A percentile compares a stretch with the other conserved stretches of the same genome.
Conservation (phyloP, 441 rosid species). For the Metrosideros polymorpha region DNA sequence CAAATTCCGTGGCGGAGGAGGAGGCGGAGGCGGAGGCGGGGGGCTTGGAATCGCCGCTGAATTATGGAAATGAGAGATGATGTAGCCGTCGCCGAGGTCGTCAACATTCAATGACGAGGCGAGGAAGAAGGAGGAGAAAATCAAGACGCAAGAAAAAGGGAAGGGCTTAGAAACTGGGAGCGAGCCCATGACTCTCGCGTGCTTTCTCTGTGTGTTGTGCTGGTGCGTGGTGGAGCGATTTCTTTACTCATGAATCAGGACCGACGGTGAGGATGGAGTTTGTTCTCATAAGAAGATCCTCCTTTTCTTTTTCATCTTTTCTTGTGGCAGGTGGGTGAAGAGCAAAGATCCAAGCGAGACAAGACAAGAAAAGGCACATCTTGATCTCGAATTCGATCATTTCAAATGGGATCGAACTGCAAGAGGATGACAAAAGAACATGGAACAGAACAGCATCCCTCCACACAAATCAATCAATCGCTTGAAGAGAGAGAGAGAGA, state of each 20-base stretch:
- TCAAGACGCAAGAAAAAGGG: background rate
- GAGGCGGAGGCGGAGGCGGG: slow-evolving; percentile 11
- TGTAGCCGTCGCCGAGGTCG: background rate
- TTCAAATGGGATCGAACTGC: background rate
- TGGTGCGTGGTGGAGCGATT: background rate
- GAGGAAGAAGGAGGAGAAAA: background rate
- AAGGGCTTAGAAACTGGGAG: background rate
- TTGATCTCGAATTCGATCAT: background rate
- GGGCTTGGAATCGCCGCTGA: background rate
- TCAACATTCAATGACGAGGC: background rate
- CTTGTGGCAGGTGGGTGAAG: background rate
- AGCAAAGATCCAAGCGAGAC: background rate
- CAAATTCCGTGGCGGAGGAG: background rate
- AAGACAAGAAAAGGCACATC: background rate
- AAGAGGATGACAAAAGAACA: background rate
- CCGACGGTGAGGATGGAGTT: background rate
- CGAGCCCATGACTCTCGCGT: slow-evolving; percentile 1
- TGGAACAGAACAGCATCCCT: background rate
- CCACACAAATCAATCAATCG: background rate
- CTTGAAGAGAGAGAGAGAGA: background rate
- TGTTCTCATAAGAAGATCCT: background rate
- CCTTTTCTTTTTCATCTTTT: background rate
- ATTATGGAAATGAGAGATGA: background rate
- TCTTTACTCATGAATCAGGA: background rate
- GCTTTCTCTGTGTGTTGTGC: background rate